These are phyloP conservation scores for Neofusicoccum sp. DNA, from an alignment of 2,329 filamentous ascomycete species.

Conservation along the genomic window DNA sequence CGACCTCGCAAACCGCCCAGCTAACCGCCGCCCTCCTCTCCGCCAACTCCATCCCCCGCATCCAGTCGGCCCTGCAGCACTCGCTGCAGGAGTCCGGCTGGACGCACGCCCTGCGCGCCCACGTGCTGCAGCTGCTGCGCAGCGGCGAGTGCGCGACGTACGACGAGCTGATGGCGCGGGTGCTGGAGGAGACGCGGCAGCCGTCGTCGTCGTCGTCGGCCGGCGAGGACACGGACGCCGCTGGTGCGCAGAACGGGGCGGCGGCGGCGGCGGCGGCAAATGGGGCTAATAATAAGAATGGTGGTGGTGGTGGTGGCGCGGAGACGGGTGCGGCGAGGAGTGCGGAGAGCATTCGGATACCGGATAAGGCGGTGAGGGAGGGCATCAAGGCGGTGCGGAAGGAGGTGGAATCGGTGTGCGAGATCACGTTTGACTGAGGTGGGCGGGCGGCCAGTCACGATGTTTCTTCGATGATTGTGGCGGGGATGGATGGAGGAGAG, in stretches of 20 bases:
- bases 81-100: slow-evolving; percentile 58
- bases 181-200: slow-evolving; percentile 48
- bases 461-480: no score
- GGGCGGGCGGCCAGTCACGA: not conserved
- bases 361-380: slow-evolving; percentile 48
- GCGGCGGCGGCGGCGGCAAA: slow-evolving; percentile 21
- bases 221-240: slow-evolving; percentile 23
- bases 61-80: slow-evolving; percentile 55
- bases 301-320: slow-evolving; percentile 22
- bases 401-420: slow-evolving; percentile 52
- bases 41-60: slow-evolving; percentile 52
- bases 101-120: slow-evolving; percentile 54
- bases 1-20: slow-evolving; percentile 39
- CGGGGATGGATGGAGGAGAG: no score
- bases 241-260: slow-evolving; percentile 21
- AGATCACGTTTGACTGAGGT: slow-evolving; percentile 28
- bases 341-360: slow-evolving; percentile 42
- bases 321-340: slow-evolving; percentile 36
- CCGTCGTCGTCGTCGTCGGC: slow-evolving; percentile 30
- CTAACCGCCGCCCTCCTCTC: slow-evolving; percentile 49
- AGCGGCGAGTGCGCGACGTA: slow-evolving; percentile 57
- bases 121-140: slow-evolving; percentile 57
- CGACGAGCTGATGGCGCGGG: slow-evolving; percentile 54
- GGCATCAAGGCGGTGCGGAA: slow-evolving; percentile 52
- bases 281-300: not conserved